Percentiles rank a stretch among this genome's conserved stretches.
phyloP scores from a whole-genome alignment of 2,329 filamentous ascomycete genomes.

The Botrytis sinoallii region DNA sequence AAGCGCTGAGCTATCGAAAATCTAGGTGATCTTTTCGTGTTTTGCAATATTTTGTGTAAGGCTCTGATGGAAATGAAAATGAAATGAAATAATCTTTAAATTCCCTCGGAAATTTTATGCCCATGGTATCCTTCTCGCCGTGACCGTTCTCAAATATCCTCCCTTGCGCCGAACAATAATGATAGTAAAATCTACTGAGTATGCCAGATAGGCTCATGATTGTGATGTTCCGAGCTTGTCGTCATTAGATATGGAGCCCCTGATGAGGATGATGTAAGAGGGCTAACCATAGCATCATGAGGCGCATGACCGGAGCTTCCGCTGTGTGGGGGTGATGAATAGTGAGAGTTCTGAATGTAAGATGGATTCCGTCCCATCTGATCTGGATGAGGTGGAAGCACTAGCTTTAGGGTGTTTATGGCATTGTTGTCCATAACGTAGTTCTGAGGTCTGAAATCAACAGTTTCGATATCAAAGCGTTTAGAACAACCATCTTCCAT shows the following conservation, averaged over 20 bases:
- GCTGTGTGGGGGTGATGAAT: conserved; percentile 24
- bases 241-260: conserved; percentile 23
- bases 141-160: neutral
- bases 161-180: neutral
- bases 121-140: neutral
- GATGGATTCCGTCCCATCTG: conserved; percentile 29
- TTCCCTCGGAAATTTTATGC: neutral
- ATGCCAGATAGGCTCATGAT: conserved; percentile 23
- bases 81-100: neutral
- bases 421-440: conserved; percentile 25
- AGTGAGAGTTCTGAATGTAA: conserved; percentile 31
- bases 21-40: neutral
- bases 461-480: conserved; percentile 47
- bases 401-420: conserved; percentile 23
- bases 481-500: conserved; percentile 74
- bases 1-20: neutral
- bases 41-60: neutral
- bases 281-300: conserved; percentile 21
- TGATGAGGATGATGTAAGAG: conserved; percentile 30
- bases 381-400: conserved; percentile 21
- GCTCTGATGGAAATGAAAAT: neutral
- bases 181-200: conserved; percentile 17
- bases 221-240: conserved; percentile 17
- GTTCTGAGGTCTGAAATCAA: conserved; percentile 35
- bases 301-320: conserved; percentile 19